Conservation (phyloP, 73 alveolate species). For the Stentor coeruleus region DNA sequence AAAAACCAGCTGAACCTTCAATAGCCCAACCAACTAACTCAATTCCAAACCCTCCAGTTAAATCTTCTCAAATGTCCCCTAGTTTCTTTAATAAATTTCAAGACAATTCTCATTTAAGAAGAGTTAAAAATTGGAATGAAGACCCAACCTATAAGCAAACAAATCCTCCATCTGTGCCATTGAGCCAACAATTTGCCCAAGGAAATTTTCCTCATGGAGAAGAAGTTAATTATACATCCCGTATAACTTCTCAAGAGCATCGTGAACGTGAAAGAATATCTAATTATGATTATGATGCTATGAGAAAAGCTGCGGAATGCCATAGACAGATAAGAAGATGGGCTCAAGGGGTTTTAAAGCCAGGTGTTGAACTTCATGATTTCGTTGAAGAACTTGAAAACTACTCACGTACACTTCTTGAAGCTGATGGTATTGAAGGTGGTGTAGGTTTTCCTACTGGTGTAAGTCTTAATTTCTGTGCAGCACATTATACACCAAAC, state of each 20-base stretch:
- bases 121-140: slow-evolving; percentile 74
- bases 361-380: slow-evolving; percentile 89
- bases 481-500: slow-evolving; percentile 97
- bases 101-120: slow-evolving; percentile 70
- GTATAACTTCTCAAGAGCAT: slow-evolving; percentile 76
- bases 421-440: slow-evolving; percentile 77
- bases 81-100: slow-evolving; percentile 32
- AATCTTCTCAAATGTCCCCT: no score
- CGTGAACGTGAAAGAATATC: slow-evolving; percentile 77
- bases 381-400: slow-evolving; percentile 88
- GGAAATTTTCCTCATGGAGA: slow-evolving; percentile 82
- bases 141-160: slow-evolving; percentile 74
- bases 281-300: slow-evolving; percentile 61
- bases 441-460: slow-evolving; percentile 99
- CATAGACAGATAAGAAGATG: slow-evolving; percentile 92
- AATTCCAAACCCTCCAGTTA: background rate
- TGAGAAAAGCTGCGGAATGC: slow-evolving; percentile 97
- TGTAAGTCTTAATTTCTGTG: slow-evolving; percentile 79
- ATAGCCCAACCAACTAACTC: background rate
- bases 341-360: slow-evolving; percentile 81
- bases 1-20: slow-evolving; percentile 32
- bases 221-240: slow-evolving; percentile 66
- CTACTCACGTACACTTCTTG: slow-evolving; percentile 67
- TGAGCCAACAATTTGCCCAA: slow-evolving; percentile 76
- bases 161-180: slow-evolving; percentile 86